Base-by-base conservation (phyloP, 441 rosid genomes). In the Jatropha multifida region DNA sequence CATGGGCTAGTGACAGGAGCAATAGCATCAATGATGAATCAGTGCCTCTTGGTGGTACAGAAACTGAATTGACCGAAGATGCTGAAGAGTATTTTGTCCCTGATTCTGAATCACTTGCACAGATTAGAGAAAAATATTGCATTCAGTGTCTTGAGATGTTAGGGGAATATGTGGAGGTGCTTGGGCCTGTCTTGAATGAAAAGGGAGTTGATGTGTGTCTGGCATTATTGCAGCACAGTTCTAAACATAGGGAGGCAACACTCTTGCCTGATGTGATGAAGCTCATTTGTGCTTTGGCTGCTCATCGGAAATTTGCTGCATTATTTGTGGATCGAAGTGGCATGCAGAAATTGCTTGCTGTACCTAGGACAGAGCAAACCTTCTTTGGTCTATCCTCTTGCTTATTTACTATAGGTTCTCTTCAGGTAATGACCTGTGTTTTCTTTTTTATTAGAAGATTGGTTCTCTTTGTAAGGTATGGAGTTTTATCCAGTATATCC, bases 201-300 rank as follows among this genome's bases (percentile, higher is more conserved):
- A 96, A 90, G 85, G 99, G 99, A 70, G 99, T 92, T 64, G 98
- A 96, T 79, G 98, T 94, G 44, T 94, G 98, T 85, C 89, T 94
- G 74, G 81, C 89, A 62, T 78, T 96, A 75, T 85, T 96, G 81
- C 97, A 92, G 69, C 85, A 88, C 69, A 83, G 88, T 79, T 89
- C 87, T 74, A 86, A 84, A 78, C 64, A 75, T 51, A 89, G 81
- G 76, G 93, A 84, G 76, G 81, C 74, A 26, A 76, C 81, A 59
- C 83, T 96, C 61, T 86, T 92, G 85, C 97, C 98, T 78, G 96
- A 94, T 89, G 98, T 96, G 77, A 91, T 92, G 98, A 96, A 96
- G 90, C 90, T 96, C 74, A 94, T 96, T 70, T 91, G 99, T 80
- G 95, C 98, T 63, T 87, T 96, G 86, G 99, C 96, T 80, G 97